A percentile compares a stretch with the other conserved stretches of the same genome.
Evolutionary conservation across 2,329 filamentous ascomycete species (phyloP).

Genomic region (Metarhizium anisopliae): DNA sequence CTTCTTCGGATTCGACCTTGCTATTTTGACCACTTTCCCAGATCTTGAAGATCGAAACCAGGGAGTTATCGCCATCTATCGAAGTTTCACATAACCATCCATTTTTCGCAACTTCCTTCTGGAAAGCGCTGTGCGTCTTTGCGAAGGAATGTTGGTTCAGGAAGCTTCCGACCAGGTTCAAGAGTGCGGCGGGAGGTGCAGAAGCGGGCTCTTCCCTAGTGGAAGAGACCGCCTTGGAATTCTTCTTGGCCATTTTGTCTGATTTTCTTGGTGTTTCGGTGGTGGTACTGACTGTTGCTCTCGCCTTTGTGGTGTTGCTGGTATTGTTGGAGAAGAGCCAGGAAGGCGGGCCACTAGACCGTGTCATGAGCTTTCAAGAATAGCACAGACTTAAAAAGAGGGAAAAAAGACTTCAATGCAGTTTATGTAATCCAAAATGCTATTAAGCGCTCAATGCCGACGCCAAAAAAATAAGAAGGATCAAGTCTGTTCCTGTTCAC

Average conservation of each 20-base stretch:
- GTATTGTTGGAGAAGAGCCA: slow-evolving; percentile 37
- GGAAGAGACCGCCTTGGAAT: slow-evolving; percentile 12
- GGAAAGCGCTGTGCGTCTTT: slow-evolving; percentile 51
- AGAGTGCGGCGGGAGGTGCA: slow-evolving; percentile 48
- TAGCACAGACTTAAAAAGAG: slow-evolving; percentile 4
- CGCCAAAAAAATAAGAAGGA: background rate
- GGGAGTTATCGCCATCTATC: slow-evolving; percentile 23
- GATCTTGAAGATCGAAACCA: slow-evolving; percentile 40
- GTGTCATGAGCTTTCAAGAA: slow-evolving; percentile 21
- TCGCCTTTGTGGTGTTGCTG: slow-evolving; percentile 6
- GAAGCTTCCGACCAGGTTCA: slow-evolving; percentile 59
- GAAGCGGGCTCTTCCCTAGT: slow-evolving; percentile 13
- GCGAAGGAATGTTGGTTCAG: slow-evolving; percentile 57
- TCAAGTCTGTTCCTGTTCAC: background rate
- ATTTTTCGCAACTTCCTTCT: slow-evolving; percentile 50
- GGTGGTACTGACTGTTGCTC: background rate
- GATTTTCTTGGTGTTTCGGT: background rate
- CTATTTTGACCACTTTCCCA: slow-evolving; percentile 32
- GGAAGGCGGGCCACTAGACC: slow-evolving; percentile 22
- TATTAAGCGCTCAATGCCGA: background rate
- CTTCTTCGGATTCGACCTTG: slow-evolving; percentile 14
- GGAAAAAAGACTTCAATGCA: background rate
- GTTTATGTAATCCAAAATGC: background rate
- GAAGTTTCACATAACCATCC: slow-evolving; percentile 30
- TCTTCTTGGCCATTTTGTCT: slow-evolving; percentile 27